Percentiles rank a stretch among this genome's conserved stretches.
Conservation (phyloP, 768 basidiomycete genomes). For the Boletus insuetus region DNA sequence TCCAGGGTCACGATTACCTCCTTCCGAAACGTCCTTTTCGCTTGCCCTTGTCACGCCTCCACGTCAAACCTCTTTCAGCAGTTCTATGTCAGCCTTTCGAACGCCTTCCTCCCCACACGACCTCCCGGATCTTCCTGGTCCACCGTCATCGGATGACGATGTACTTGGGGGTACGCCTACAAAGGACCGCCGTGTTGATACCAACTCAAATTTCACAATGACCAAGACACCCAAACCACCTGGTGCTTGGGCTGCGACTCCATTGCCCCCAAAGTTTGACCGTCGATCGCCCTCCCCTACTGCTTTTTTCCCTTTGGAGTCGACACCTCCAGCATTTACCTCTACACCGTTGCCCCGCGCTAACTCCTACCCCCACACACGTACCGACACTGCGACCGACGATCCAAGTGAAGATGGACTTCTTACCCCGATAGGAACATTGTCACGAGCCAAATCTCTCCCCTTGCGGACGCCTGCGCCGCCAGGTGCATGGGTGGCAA, state of each 20-base stretch:
- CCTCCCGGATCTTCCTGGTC: constrained; percentile 65
- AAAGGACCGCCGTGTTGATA: constrained; percentile 15
- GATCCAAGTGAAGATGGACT: constrained; percentile 22
- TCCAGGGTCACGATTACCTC: neutral
- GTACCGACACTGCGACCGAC: constrained; percentile 17
- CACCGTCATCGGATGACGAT: constrained; percentile 58
- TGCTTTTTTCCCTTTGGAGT: constrained; percentile 20
- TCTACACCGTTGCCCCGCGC: constrained; percentile 26
- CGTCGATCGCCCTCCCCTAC: constrained; percentile 18
- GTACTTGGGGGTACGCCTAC: constrained; percentile 27
- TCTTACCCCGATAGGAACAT: constrained; percentile 46
- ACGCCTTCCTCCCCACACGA: constrained; percentile 63
- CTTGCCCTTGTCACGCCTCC: constrained; percentile 47
- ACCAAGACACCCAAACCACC: constrained; percentile 47
- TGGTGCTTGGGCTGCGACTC: constrained; percentile 45
- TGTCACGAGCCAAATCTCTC: constrained; percentile 47
- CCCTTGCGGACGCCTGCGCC: constrained; percentile 60
- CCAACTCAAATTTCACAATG: constrained; percentile 28
- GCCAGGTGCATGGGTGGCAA: constrained; percentile 65
- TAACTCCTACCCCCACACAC: constrained; percentile 9
- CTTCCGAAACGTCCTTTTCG: constrained; percentile 12
- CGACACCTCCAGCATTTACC: constrained; percentile 24
- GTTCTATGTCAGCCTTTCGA: constrained; percentile 47
- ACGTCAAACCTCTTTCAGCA: constrained; percentile 38
- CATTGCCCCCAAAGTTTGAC: constrained; percentile 25